A percentile compares a stretch with the other conserved stretches of the same genome.
Conservation (phyloP, 164 flowering plant genomes). For the Cinnamomum micranthum region DNA sequence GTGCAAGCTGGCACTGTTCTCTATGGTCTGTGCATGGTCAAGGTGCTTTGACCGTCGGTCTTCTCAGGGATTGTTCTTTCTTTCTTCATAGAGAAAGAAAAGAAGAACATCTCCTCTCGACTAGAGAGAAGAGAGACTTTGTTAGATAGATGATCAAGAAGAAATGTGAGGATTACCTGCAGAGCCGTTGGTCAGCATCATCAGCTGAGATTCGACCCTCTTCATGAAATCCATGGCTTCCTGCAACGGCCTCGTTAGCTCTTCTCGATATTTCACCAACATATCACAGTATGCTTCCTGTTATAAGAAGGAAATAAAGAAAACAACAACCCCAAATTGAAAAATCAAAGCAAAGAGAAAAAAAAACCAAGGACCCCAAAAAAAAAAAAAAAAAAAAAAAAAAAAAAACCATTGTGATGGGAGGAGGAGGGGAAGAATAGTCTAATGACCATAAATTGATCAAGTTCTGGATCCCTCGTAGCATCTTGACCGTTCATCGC, state of each 20-base stretch:
- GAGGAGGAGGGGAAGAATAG: neutral
- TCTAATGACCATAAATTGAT: slow-evolving; percentile 80
- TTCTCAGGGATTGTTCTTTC: neutral
- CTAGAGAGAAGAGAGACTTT: no score
- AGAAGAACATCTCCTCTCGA: neutral
- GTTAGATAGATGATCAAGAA: slow-evolving; percentile 30
- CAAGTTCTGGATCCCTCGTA: slow-evolving; percentile 82
- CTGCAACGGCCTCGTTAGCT: slow-evolving; percentile 81
- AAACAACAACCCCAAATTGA: neutral
- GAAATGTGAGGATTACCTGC: slow-evolving; percentile 35
- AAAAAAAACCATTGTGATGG: no score
- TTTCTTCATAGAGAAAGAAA: neutral
- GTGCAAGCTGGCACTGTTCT: no score
- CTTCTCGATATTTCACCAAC: slow-evolving; percentile 90
- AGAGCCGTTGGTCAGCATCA: slow-evolving; percentile 44
- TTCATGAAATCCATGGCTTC: slow-evolving; percentile 98
- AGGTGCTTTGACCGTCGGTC: neutral
- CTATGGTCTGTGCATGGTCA: neutral
- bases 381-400: neutral
- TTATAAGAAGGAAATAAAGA: neutral
- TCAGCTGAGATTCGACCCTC: slow-evolving; percentile 80
- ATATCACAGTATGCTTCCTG: slow-evolving; percentile 93
- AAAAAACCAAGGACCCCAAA: neutral
- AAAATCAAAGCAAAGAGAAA: neutral
- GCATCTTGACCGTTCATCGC: slow-evolving; percentile 28